Base-by-base conservation (phyloP, 2,329 filamentous ascomycete species). In the Hirsutella minnesotensis region DNA sequence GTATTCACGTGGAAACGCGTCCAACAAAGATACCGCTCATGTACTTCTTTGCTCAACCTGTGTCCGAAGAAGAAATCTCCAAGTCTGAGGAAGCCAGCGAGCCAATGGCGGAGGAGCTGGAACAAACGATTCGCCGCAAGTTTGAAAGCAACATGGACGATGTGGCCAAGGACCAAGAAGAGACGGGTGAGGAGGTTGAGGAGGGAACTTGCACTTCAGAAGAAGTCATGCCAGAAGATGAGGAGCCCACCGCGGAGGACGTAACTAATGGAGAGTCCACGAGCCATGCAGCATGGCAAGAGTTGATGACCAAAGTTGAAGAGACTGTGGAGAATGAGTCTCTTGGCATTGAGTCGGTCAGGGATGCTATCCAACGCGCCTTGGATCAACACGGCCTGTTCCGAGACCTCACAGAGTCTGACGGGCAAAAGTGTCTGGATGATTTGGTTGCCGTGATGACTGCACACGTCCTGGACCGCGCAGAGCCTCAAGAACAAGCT, bases 41-140 rank as follows among this genome's bases (percentile, higher is more conserved):
- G 77, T 90, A 94, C 56, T 78, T 96, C 42, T 94, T 95, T 56
- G 89, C 82, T 13, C 83, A 94, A 59, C 89, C 92, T 3, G 80
- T 96, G 42, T 75, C 75, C 0, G 74, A 85, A 5, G 73, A 80
- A 5, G 72, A 86, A 42, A 86, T 94, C 48, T 67, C 82, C 16
- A 61, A 64, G 12, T 84, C 92, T n/a, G 90, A 96, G 58, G 74
- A 69, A 19, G 70, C 70, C 13, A 79, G 76, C 45, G 76, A 77
- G 48, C 75, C 69, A 16, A 73, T 76, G 29, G 73, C 88, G 19
- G 78, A 83, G 39, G 74, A 74, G 12, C 86, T 86, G 50, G 83
- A 94, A 58, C 70, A 68, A 33, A 62, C 70, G 13, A 71, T 86
- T 15, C 65, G 80, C 9, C 51, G 79, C 3, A 59, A 60, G 2